Evolutionary conservation across 2,329 filamentous ascomycete species (phyloP), one percentile per base, ranked within the genome.

Genomic region (Xylariaceae sp.): DNA sequence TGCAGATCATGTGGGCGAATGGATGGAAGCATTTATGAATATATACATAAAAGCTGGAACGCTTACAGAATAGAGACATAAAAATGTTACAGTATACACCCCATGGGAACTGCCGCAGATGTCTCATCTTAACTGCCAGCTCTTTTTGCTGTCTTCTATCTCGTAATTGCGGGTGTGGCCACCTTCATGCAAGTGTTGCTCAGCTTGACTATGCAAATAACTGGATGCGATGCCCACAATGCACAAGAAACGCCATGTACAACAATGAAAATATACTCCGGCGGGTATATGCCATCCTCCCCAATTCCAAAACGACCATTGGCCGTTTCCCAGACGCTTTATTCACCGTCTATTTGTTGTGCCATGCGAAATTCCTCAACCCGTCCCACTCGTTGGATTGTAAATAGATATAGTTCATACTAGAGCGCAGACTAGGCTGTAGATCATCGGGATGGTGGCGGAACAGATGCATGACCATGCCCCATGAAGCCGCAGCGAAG

Each of bases 331-430:
- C 7, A 36, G 39, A 17, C 43, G n/a, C 34, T 38, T 22, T 6
- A n/a, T 5, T 38, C 47, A 13, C 34, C 34, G 9, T 50, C 60
- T 63, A 86, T 67, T 84, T 83, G 62, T 97, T 97, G 71, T 96
- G 88, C 80, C 90, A 87, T 17, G 96, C 65, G 64, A 97, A 84
- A 60, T 87, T 97, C 70, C 87, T 77, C 67, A 96, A 76, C 38
- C 87, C 88, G 66, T 96, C 88, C 90, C 93, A 99, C 53, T 88
- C 80, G 66, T 97, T 88, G 58, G 89, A 90, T 71, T 97, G 88
- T 53, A 84, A 80, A 69, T 93, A 99, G 77, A 99, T 96, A 68
- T 99, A 99, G 63, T 84, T 89, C 94, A 99, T 99, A 75, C 91
- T 97, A 73, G 86, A 92, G 70, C 90, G 82, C 77, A 99, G 74